phyloP scores from a whole-genome alignment of 805 yeast species.

The Schizosaccharomyces osmophilus region DNA sequence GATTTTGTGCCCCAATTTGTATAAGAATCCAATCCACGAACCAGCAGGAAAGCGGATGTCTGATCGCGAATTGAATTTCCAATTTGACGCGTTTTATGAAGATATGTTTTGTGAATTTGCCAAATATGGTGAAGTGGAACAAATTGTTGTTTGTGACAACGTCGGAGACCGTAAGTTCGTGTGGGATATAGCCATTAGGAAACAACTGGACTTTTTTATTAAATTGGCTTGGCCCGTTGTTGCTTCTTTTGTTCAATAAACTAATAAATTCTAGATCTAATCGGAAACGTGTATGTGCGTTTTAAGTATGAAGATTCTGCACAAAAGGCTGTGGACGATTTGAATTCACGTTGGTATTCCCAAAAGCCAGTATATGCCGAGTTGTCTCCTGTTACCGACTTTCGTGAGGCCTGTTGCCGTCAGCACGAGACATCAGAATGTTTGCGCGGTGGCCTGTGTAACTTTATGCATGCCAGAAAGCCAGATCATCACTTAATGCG shows the following conservation, averaged over 20 bases:
- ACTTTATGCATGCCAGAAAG: slow-evolving; percentile 54
- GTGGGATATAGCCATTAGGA: not conserved
- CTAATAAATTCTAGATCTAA: slow-evolving; percentile 19
- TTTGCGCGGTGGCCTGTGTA: slow-evolving; percentile 61
- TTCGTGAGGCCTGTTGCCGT: slow-evolving; percentile 51
- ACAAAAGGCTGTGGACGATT: slow-evolving; percentile 27
- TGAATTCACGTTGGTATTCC: slow-evolving; percentile 65
- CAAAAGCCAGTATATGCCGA: slow-evolving; percentile 59
- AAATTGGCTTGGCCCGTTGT: too few relatives aligned
- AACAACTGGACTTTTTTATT: not conserved
- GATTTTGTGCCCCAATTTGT: slow-evolving; percentile 38
- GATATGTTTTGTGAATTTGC: slow-evolving; percentile 46
- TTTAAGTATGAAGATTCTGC: slow-evolving; percentile 37
- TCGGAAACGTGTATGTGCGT: slow-evolving; percentile 63
- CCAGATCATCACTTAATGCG: slow-evolving; percentile 24
- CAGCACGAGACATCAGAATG: slow-evolving; percentile 42
- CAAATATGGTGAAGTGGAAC: slow-evolving; percentile 27
- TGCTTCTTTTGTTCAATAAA: not conserved
- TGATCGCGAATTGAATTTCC: slow-evolving; percentile 18
- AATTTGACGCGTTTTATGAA: slow-evolving; percentile 38
- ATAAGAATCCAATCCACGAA: slow-evolving; percentile 31
- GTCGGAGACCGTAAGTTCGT: slow-evolving; percentile 29
- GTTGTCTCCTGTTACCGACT: slow-evolving; percentile 45
- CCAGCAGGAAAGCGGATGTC: slow-evolving; percentile 10
- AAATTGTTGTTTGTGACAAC: slow-evolving; percentile 58